Evolutionary conservation across 352 stramenopile genomes (phyloP), one percentile per base, ranked within the genome.

Genomic region (Phytophthora pistaciae): DNA sequence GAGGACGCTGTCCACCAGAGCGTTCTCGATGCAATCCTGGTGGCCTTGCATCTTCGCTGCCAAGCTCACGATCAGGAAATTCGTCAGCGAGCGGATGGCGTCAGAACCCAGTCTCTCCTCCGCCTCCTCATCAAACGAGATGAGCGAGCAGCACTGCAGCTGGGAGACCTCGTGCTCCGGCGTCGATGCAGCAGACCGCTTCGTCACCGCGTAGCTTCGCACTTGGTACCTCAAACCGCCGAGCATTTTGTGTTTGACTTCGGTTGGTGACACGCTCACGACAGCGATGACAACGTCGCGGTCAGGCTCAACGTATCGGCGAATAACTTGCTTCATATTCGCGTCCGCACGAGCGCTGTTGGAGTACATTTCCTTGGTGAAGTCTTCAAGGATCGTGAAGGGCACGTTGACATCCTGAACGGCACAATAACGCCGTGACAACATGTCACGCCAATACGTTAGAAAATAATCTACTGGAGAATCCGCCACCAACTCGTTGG

Each of bases 261-360:
- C 70, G 9, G 77, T 54, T 9, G 74, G 67, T 14, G 69, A 54
- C 3, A 76, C 69, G 18, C 75, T 54, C 6, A 70, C 65, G 16
- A 74, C 71, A 49, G 77, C 75, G 29, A 79, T 68, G 18, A 83
- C 52, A 7, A 79, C 48, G 23, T 81, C 64, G 8, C 77, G 70
- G 5, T 81, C 50, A 11, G 49, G 33, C 44, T 83, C 73, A 0
- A 79, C 64, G 23, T 75, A 74, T 14, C 72, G 68, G 29, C 72
- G 61, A 1, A 80, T 36, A 21, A 75, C 65, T 31, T 73, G 65
- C 21, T 75, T 79, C 13, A 73, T 74, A 1, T 50, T 66, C 27
- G 77, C 65, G 50, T 78, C 65, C 10, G 66, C 66, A 1, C 70
- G 66, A 25, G 59, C 62, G 5, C 57, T 73, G 49, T 69, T 72